Evolutionary conservation across 2,329 filamentous ascomycete species (phyloP).

Genomic region (Zopfia rhizophila): DNA sequence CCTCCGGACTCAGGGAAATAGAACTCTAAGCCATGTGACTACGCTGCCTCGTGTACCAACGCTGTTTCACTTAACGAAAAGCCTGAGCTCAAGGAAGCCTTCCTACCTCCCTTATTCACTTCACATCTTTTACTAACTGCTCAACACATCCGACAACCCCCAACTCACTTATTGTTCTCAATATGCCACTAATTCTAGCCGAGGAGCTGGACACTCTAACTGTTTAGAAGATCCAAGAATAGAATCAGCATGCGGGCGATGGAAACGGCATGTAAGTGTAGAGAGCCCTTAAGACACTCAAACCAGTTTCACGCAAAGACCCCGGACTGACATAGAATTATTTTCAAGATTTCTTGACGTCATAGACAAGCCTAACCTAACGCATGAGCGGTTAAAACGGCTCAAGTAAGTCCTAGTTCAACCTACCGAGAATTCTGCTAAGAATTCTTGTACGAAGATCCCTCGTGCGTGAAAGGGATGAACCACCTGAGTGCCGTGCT

Average conservation of each 20-base stretch:
- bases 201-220: slow-evolving; percentile 10
- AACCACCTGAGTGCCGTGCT: slow-evolving; percentile 6
- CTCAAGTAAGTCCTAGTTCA: slow-evolving; percentile 7
- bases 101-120: too few relatives aligned
- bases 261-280: slow-evolving; percentile 5
- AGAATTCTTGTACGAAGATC: slow-evolving; percentile 6
- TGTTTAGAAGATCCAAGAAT: slow-evolving; percentile 4
- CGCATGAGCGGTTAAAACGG: slow-evolving; percentile 5
- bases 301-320: not conserved
- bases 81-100: too few relatives aligned
- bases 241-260: slow-evolving; percentile 7
- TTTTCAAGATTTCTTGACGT: slow-evolving; percentile 9
- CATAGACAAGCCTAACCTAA: slow-evolving; percentile 9
- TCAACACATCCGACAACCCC: slow-evolving; percentile 1
- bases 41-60: too few relatives aligned
- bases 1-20: too few relatives aligned
- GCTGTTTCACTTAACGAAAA: too few relatives aligned
- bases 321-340: slow-evolving; percentile 1
- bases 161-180: not conserved
- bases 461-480: slow-evolving; percentile 8
- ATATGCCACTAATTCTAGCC: slow-evolving; percentile 7
- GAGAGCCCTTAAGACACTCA: slow-evolving; percentile 2
- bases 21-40: too few relatives aligned
- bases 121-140: slow-evolving; percentile 4
- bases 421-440: slow-evolving; percentile 2